Conservation (phyloP, 768 basidiomycete genomes). For the Calocybe indica region DNA sequence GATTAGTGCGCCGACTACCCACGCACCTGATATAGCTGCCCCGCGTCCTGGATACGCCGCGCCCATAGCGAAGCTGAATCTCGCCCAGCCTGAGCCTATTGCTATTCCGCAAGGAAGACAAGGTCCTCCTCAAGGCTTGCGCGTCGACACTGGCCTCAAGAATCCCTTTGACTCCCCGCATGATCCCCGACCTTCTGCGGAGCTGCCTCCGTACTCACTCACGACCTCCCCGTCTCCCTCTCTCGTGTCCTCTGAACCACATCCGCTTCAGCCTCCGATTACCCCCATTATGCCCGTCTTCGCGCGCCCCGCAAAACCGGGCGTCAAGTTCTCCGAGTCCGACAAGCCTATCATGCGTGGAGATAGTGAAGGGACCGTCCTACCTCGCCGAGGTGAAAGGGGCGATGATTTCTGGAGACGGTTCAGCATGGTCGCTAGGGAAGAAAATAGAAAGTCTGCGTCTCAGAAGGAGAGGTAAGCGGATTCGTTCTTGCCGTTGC, state of each 20-base stretch:
- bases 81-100: conserved; percentile 42
- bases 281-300: conserved; percentile 80
- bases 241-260: conserved; percentile 49
- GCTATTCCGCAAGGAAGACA: conserved; percentile 28
- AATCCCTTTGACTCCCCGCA: conserved; percentile 7
- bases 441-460: conserved; percentile 38
- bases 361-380: conserved; percentile 57
- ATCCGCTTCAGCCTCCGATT: conserved; percentile 70
- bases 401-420: conserved; percentile 86
- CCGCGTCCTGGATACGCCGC: conserved; percentile 73
- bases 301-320: conserved; percentile 47
- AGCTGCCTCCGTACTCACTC: conserved; percentile 5
- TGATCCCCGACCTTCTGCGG: conserved; percentile 4
- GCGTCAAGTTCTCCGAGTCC: conserved; percentile 37
- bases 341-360: conserved; percentile 58
- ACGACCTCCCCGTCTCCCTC: conserved; percentile 21
- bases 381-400: conserved; percentile 63
- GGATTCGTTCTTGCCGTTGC: conserved; percentile 2
- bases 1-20: conserved; percentile 17
- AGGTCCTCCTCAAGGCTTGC: conserved; percentile 11
- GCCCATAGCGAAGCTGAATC: conserved; percentile 58
- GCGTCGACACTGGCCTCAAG: conserved; percentile 12
- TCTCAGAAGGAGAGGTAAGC: conserved; percentile 42
- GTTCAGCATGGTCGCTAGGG: conserved; percentile 78
- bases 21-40: conserved; percentile 46